phyloP scores from a whole-genome alignment of 441 rosid species.

The Pelargonium cotyledonis region DNA sequence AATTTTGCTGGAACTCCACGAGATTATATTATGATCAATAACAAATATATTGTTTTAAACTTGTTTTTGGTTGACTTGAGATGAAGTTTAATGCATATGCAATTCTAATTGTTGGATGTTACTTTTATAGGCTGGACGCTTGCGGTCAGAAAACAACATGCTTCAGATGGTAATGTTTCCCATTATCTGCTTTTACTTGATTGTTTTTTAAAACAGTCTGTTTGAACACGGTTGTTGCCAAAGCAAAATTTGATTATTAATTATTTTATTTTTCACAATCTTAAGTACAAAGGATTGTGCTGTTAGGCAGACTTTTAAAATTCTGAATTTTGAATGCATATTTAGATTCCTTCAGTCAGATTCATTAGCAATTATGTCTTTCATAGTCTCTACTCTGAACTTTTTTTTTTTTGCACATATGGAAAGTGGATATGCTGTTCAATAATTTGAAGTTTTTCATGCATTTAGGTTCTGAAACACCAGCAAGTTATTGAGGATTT shows the following conservation, averaged over 20 bases:
- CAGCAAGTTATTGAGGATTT: conserved; percentile 71
- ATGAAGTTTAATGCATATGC: not conserved
- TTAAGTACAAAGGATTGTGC: not conserved
- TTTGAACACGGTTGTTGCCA: not conserved
- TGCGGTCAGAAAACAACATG: conserved; percentile 61
- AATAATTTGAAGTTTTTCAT: not conserved
- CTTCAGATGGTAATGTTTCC: conserved; percentile 66
- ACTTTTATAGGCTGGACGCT: conserved; percentile 41
- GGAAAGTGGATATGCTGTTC: not conserved
- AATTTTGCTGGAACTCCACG: not conserved
- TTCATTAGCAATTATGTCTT: not conserved
- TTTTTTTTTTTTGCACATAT: not conserved
- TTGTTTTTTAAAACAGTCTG: conserved; percentile 11
- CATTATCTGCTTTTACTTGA: not conserved
- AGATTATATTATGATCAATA: not conserved
- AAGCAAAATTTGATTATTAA: not conserved
- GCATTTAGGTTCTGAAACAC: conserved; percentile 69
- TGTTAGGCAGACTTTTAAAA: not conserved
- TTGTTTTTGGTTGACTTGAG: not conserved
- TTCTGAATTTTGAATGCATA: not conserved
- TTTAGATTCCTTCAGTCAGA: not conserved
- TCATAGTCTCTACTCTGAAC: not conserved
- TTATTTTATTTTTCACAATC: no score
- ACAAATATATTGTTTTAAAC: not conserved
- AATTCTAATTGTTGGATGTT: conserved; percentile 8